Conservation (phyloP, 805 yeast genomes). For the Grigorovia yakushimaensis region DNA sequence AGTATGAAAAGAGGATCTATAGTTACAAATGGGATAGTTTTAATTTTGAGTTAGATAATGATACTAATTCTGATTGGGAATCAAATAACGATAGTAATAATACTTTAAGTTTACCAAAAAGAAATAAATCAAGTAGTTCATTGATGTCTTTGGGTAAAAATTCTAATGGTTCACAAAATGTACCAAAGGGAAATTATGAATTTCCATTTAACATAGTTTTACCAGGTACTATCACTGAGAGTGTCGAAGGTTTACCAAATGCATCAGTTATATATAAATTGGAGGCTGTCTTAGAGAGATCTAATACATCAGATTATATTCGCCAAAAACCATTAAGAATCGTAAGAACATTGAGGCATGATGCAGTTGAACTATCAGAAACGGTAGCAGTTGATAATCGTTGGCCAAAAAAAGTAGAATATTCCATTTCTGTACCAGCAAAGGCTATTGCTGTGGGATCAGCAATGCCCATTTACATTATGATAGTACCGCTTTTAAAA, state of each 20-base stretch:
- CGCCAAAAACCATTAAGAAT: conserved; percentile 72
- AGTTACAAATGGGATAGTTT: conserved; percentile 71
- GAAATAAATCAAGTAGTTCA: conserved; percentile 20
- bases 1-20: conserved; percentile 53
- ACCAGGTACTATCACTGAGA: conserved; percentile 78
- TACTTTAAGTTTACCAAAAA: conserved; percentile 16
- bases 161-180: conserved; percentile 33
- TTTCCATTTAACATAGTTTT: conserved; percentile 78
- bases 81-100: neutral
- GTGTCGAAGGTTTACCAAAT: conserved; percentile 82
- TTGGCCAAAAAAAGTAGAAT: conserved; percentile 93
- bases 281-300: conserved; percentile 74
- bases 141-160: conserved; percentile 26
- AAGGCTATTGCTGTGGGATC: conserved; percentile 90
- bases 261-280: conserved; percentile 64
- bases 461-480: conserved; percentile 55
- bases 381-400: conserved; percentile 91
- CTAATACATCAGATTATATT: conserved; percentile 56
- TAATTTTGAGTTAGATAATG: conserved; percentile 33
- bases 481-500: conserved; percentile 70
- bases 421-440: conserved; percentile 74
- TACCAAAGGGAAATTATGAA: conserved; percentile 69
- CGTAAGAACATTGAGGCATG: conserved; percentile 78
- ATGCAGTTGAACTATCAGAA: conserved; percentile 79
- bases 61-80: neutral